A percentile compares a stretch with the other conserved stretches of the same genome.
Evolutionary conservation across 768 basidiomycete species (phyloP).

Genomic region (Boletus tylopilopsis): DNA sequence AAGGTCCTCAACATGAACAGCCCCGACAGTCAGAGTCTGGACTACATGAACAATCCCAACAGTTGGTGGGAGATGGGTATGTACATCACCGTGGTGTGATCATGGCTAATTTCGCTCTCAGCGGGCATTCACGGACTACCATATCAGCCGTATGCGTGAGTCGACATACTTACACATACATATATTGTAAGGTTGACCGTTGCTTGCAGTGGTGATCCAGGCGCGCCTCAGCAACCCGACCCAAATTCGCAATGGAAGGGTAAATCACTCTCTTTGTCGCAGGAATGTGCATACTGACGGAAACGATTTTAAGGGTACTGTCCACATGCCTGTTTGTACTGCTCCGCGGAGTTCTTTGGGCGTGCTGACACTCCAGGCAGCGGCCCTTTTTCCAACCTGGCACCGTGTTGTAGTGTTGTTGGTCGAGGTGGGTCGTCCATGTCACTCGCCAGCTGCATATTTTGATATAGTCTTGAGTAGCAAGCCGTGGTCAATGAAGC

Average conservation of each 20-base stretch:
- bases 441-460: not conserved
- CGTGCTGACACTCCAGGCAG: slow-evolving; percentile 4
- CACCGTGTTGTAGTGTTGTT: slow-evolving; percentile 11
- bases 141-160: slow-evolving; percentile 4
- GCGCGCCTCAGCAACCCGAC: slow-evolving; percentile 2
- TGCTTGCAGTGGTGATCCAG: slow-evolving; percentile 12
- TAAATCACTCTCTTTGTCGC: not conserved
- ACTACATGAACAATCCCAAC: slow-evolving; percentile 11
- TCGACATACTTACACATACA: not conserved
- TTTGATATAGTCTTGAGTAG: not conserved
- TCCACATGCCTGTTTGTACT: slow-evolving; percentile 11
- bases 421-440: slow-evolving; percentile 1
- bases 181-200: not conserved
- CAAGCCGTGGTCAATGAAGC: slow-evolving; percentile 15
- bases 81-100: not conserved
- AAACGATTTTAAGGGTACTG: slow-evolving; percentile 11
- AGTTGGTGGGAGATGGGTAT: slow-evolving; percentile 19
- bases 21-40: not conserved
- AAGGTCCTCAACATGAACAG: slow-evolving; percentile 5
- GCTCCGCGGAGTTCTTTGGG: not conserved
- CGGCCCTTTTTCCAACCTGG: slow-evolving; percentile 16
- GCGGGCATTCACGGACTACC: slow-evolving; percentile 16
- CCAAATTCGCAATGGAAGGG: slow-evolving; percentile 1
- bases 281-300: not conserved
- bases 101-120: not conserved